These are phyloP conservation scores for Echria macrotheca DNA, from an alignment of 495 filamentous ascomycete species.

Conservation along the genomic window DNA sequence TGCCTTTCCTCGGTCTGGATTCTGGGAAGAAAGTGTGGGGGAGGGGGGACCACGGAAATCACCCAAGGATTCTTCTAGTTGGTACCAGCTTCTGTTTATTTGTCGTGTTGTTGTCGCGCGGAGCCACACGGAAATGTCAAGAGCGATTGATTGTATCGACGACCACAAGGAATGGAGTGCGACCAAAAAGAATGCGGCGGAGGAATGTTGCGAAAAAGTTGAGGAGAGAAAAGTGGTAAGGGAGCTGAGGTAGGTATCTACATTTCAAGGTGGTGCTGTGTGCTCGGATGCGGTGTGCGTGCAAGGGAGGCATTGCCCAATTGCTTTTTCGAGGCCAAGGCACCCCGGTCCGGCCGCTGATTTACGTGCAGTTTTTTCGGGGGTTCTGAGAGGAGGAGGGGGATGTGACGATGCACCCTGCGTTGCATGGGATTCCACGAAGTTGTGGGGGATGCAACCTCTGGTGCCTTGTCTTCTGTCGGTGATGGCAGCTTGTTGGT, in stretches of 20 bases:
- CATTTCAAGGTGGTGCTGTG: not conserved
- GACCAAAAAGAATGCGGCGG: too few relatives aligned
- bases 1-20: too few relatives aligned
- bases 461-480: too few relatives aligned
- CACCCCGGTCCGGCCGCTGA: not conserved
- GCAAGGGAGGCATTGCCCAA: slow-evolving; percentile 7
- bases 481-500: too few relatives aligned
- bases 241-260: not conserved
- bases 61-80: too few relatives aligned
- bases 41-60: too few relatives aligned
- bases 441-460: not conserved
- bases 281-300: slow-evolving; percentile 1
- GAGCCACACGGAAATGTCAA: too few relatives aligned
- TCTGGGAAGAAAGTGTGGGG: too few relatives aligned
- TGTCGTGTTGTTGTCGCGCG: too few relatives aligned
- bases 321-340: slow-evolving; percentile 8
- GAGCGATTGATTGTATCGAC: too few relatives aligned
- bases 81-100: too few relatives aligned
- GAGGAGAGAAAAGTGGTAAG: not conserved
- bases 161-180: slow-evolving; percentile 2
- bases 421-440: slow-evolving; percentile 6
- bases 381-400: not conserved
- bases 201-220: too few relatives aligned
- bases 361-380: not conserved
- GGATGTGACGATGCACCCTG: slow-evolving; percentile 1